Base-by-base conservation (phyloP, 768 basidiomycete species). In the Lentinula sp. region DNA sequence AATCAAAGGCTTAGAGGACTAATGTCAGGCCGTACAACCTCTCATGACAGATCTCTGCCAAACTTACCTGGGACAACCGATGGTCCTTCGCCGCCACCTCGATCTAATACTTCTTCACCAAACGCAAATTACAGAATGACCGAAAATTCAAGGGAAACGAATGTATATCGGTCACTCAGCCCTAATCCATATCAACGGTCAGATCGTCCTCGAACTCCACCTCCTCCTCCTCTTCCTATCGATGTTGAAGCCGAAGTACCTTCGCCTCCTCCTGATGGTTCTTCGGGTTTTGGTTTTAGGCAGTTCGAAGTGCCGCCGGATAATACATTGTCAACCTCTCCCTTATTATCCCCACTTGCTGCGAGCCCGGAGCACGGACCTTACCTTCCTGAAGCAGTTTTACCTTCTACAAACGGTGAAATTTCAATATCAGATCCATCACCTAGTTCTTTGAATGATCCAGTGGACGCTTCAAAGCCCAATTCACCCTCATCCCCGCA, bases 1-100 rank as follows among this genome's bases (percentile, higher is more conserved):
- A 84, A 82, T 67, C 76, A 79, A 60, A 77, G 81, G 35, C 65
- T 80, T 31, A 78, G 75, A 62, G 78, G 80, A 3, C 67, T 81
- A 32, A 66, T 82, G 58, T 78, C 79, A 37, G 73, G 76, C 3
- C 73, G 70, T 60, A 66, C 71, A 15, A 62, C 74, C n/a, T 69
- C 63, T 15, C 63, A 72, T 45, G 76, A 78, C 39, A 78, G 74
- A 65, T 69, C 70, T 61, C 70, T 75, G 13, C 74, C 75, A 49
- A 71, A 68, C 35, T 71, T 70, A 65, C 64, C 57, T 34, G 54
- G 37, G 16, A 8, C 50, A 18, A 56, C 6, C n/a, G 40, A 35
- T 57, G 32, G 45, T 23, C 28, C 39, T 7, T 39, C 11, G 15
- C 50, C 62, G 8, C 59, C 62, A 18, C 53, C 35, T 18, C 42